Evolutionary conservation across 768 basidiomycete genomes (phyloP).

Genomic region (Trametes cinnabarina): DNA sequence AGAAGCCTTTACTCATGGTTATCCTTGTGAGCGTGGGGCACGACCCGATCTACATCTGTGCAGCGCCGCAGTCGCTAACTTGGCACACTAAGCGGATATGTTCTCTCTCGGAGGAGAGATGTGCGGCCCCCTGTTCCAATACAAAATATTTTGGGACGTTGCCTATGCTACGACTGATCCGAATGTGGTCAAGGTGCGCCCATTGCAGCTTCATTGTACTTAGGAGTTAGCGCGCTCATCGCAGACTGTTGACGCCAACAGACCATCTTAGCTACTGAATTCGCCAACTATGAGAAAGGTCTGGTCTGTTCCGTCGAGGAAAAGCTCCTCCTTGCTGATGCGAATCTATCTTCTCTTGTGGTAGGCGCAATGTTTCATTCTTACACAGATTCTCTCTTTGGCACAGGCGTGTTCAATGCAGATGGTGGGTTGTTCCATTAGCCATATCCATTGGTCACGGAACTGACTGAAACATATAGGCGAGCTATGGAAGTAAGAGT

Average conservation of each 20-base stretch:
- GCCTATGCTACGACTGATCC: constrained; percentile 23
- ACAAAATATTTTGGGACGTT: constrained; percentile 23
- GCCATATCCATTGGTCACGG: neutral
- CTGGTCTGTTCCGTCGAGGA: neutral
- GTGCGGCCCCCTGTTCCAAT: constrained; percentile 25
- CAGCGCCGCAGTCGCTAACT: neutral
- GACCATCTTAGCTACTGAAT: constrained; percentile 44
- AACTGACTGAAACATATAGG: constrained; percentile 34
- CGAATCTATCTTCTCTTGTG: too few relatives aligned
- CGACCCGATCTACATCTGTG: too few relatives aligned
- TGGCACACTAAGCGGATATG: constrained; percentile 19
- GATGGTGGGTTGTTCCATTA: constrained; percentile 42
- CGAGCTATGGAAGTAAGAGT: constrained; percentile 48
- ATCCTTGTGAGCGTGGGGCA: constrained; percentile 35
- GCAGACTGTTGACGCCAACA: constrained; percentile 20
- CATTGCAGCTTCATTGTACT: too few relatives aligned
- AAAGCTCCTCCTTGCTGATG: neutral
- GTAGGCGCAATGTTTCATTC: constrained; percentile 16
- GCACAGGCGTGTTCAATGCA: constrained; percentile 67
- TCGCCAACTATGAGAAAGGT: constrained; percentile 46
- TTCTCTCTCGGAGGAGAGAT: constrained; percentile 11
- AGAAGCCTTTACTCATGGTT: constrained; percentile 28
- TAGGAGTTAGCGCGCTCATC: too few relatives aligned
- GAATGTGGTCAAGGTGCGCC: constrained; percentile 33
- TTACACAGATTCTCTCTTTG: constrained; percentile 46